These are phyloP conservation scores for Solanum hybrid DNA, from an alignment of 305 asterid genomes.

Conservation along the genomic window DNA sequence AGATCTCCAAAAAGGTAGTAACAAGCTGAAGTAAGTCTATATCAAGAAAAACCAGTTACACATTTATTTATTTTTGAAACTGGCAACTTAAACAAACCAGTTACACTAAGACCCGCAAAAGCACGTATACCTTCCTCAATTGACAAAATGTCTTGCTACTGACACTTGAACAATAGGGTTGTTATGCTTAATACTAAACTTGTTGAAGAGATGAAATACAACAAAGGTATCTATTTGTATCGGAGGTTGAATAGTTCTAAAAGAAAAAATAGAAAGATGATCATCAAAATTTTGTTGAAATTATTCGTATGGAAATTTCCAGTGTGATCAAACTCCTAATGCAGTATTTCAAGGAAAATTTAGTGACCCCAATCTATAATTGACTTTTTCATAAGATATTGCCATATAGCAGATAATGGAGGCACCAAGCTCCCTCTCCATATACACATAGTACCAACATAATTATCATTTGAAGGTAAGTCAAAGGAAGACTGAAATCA, in stretches of 20 bases:
- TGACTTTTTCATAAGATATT: not conserved
- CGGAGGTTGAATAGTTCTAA: not conserved
- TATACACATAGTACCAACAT: not conserved
- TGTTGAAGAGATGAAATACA: not conserved
- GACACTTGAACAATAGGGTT: not conserved
- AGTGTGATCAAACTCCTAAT: not conserved
- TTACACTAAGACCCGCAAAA: not conserved
- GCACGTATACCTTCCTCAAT: not conserved
- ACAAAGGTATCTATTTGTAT: not conserved
- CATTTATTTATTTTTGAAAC: too few species aligned
- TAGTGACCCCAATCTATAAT: not conserved
- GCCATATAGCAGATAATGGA: not conserved
- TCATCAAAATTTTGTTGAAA: not conserved
- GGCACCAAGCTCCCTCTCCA: not conserved
- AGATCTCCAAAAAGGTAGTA: not conserved
- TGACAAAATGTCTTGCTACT: not conserved
- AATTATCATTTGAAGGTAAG: not conserved
- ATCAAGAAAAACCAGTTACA: not conserved
- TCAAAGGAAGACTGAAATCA: not conserved
- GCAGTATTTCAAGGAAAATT: not conserved
- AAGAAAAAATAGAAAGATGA: conserved; percentile 5
- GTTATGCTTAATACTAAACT: not conserved
- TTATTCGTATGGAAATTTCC: not conserved
- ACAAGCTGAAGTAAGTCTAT: not conserved
- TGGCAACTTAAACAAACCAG: not conserved